phyloP scores from a whole-genome alignment of 129 eudicot genomes.

The Flaveria linearis region DNA sequence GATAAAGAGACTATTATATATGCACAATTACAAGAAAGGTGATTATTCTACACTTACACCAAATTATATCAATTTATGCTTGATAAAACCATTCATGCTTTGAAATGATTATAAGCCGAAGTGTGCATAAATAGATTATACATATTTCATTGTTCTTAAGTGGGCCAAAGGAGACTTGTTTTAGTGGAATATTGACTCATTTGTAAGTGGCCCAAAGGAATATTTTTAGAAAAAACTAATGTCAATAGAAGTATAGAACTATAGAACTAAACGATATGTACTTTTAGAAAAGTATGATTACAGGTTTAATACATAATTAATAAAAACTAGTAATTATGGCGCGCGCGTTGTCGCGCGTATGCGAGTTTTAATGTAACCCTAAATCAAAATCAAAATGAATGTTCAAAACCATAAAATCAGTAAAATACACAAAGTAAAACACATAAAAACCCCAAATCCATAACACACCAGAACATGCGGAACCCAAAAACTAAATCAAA shows the following conservation, averaged over 20 bases:
- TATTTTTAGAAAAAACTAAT: background rate
- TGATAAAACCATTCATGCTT: background rate
- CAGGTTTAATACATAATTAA: no score
- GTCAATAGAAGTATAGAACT: background rate
- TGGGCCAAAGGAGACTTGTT: background rate
- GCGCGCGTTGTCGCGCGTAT: no score
- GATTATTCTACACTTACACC: background rate
- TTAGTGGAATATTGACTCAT: slow-evolving; percentile 29
- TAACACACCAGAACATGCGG: no score
- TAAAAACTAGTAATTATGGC: no score
- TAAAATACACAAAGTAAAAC: no score
- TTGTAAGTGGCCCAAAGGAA: slow-evolving; percentile 17
- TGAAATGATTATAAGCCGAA: slow-evolving; percentile 30
- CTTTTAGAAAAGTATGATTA: no score
- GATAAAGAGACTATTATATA: background rate
- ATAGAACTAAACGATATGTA: no score
- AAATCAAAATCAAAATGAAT: no score
- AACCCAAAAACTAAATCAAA: no score
- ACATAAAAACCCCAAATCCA: no score
- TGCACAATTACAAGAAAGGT: background rate
- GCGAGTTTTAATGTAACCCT: no score
- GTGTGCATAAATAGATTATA: slow-evolving; percentile 21
- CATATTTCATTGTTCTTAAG: slow-evolving; percentile 4
- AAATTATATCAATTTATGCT: background rate
- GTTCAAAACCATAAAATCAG: no score